Conservation (phyloP, 2,329 filamentous ascomycete species). For the Diaporthe caulivora region DNA sequence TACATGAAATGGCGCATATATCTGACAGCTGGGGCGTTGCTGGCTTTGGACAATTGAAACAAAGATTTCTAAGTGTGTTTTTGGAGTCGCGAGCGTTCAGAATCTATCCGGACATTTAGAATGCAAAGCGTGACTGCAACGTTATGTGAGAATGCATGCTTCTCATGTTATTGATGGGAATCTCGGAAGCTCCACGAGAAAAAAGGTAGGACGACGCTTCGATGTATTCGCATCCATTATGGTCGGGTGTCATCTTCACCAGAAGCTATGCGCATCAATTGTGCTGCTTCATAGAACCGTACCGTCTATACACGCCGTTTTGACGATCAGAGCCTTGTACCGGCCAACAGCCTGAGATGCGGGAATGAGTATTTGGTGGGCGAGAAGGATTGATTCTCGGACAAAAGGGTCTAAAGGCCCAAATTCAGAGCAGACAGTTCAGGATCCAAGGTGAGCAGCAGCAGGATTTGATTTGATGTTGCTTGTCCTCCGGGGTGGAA, state of each 20-base stretch:
- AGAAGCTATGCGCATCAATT: neutral
- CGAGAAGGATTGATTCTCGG: neutral
- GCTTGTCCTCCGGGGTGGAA: neutral
- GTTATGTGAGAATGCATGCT: neutral
- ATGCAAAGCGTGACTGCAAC: neutral
- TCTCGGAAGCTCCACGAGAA: too few relatives aligned
- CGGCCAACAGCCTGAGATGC: neutral
- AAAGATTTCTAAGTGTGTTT: neutral
- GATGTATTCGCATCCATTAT: too few relatives aligned
- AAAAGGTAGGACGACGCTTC: too few relatives aligned
- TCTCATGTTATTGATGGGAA: too few relatives aligned
- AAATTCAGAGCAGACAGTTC: neutral
- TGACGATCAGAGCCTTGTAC: constrained; percentile 4
- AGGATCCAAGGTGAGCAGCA: too few relatives aligned
- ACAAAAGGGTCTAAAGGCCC: fast-evolving
- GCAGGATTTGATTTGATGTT: neutral
- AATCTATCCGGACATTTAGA: neutral
- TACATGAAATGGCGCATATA: constrained; percentile 33
- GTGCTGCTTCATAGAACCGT: neutral
- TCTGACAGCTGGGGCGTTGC: constrained; percentile 19
- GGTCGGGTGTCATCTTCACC: neutral
- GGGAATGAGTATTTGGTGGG: neutral
- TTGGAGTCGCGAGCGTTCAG: neutral
- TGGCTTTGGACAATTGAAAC: constrained; percentile 17
- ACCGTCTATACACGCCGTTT: neutral